Conservation (phyloP, 345 rosid species). For the Alliaria petiolata region DNA sequence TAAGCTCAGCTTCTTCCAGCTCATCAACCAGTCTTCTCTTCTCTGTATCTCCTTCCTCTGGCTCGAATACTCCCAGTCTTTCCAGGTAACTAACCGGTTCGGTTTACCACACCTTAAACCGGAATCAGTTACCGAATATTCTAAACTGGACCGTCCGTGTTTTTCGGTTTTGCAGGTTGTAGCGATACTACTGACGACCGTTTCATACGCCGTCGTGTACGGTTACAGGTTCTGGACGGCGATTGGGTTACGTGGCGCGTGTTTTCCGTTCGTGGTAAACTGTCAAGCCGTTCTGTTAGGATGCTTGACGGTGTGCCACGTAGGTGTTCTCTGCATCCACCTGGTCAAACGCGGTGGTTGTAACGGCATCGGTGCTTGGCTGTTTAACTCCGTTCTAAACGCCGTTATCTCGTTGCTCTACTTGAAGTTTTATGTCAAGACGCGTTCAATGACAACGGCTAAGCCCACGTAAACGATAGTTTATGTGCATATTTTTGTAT, state of each 20-base stretch:
- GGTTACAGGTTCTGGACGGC: slow-evolving; percentile 98
- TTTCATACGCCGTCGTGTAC: slow-evolving; percentile 65
- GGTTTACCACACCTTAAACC: not conserved
- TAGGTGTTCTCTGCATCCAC: slow-evolving; percentile 70
- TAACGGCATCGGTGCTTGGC: slow-evolving; percentile 91
- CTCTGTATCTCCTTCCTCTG: slow-evolving; percentile 77
- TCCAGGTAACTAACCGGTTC: slow-evolving; percentile 46
- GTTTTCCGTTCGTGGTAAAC: slow-evolving; percentile 65
- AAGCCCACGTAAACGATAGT: not conserved
- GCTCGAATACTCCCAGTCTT: slow-evolving; percentile 91
- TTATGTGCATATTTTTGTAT: not conserved
- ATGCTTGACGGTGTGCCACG: slow-evolving; percentile 69
- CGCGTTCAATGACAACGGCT: slow-evolving; percentile 16
- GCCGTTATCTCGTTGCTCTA: slow-evolving; percentile 53
- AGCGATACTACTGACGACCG: slow-evolving; percentile 63
- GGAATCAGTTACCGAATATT: not conserved
- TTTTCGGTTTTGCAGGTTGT: slow-evolving; percentile 42
- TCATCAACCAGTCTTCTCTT: slow-evolving; percentile 64
- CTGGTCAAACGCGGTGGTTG: slow-evolving; percentile 77
- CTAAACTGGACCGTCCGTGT: not conserved
- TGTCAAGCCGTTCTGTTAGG: slow-evolving; percentile 59
- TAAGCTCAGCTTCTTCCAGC: slow-evolving; percentile 50
- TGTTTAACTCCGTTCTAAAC: slow-evolving; percentile 70
- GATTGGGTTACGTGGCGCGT: slow-evolving; percentile 65
- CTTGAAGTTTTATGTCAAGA: slow-evolving; percentile 61